Evolutionary conservation across 2,329 filamentous ascomycete genomes (phyloP).

Genomic region (Colletotrichum cuscutae): DNA sequence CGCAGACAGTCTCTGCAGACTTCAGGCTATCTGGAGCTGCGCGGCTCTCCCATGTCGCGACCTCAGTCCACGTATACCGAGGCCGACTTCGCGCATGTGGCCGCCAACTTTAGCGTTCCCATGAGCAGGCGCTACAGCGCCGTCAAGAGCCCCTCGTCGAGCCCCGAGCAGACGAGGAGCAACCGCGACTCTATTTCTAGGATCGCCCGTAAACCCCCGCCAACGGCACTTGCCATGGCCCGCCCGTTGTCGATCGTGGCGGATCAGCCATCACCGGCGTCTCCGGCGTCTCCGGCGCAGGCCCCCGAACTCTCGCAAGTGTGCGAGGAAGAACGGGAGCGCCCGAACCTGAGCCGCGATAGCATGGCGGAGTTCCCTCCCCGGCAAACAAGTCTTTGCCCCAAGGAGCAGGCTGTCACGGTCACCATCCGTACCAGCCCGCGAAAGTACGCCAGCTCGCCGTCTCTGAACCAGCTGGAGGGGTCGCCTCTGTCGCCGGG

Average conservation of each 20-base stretch:
- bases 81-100: conserved; percentile 35
- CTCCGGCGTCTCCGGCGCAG: conserved; percentile 52
- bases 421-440: conserved; percentile 37
- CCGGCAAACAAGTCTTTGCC: conserved; percentile 35
- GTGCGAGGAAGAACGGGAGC: background rate
- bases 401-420: conserved; percentile 15
- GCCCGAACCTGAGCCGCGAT: background rate
- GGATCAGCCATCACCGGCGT: conserved; percentile 61
- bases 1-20: conserved; percentile 64
- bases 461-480: conserved; percentile 43
- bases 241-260: conserved; percentile 65
- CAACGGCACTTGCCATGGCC: conserved; percentile 58
- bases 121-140: conserved; percentile 58
- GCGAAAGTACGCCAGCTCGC: conserved; percentile 45
- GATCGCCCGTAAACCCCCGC: conserved; percentile 49
- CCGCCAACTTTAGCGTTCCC: conserved; percentile 66
- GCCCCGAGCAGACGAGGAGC: conserved; percentile 35
- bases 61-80: conserved; percentile 41
- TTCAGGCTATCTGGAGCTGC: conserved; percentile 54
- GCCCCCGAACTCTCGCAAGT: background rate
- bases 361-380: conserved; percentile 11
- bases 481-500: conserved; percentile 35
- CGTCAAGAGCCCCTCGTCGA: conserved; percentile 42
- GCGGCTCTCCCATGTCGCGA: conserved; percentile 39
- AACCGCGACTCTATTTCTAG: conserved; percentile 40